Conservation (phyloP, 225 moss, liverwort and hornwort genomes). For the Takakia lepidozioides region DNA sequence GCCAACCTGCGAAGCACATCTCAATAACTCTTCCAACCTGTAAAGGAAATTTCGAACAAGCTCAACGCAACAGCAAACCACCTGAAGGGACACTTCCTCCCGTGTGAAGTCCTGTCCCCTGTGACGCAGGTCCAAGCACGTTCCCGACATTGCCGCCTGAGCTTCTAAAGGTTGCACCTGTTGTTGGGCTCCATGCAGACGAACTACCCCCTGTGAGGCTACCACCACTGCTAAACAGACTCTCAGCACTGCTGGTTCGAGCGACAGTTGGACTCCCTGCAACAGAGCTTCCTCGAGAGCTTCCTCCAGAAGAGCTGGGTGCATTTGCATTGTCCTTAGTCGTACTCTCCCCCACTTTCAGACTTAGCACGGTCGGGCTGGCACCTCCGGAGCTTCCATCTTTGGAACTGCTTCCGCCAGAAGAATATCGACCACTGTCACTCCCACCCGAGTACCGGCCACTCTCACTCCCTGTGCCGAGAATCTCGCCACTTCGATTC, state of each 20-base stretch:
- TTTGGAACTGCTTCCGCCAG: slow-evolving; percentile 3
- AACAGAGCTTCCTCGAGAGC: slow-evolving; percentile 30
- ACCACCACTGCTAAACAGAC: slow-evolving; percentile 12
- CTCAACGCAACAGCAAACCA: too few relatives aligned
- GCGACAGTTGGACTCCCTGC: slow-evolving; percentile 34
- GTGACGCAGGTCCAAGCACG: slow-evolving; percentile 30
- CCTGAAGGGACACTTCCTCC: too few relatives aligned
- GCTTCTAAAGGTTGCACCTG: slow-evolving; percentile 10
- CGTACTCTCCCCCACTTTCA: slow-evolving; percentile 14
- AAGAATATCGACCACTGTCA: slow-evolving; percentile 7
- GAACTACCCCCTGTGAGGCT: neutral
- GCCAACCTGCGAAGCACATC: too few relatives aligned
- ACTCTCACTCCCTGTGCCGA: slow-evolving; percentile 19
- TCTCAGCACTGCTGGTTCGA: slow-evolving; percentile 22
- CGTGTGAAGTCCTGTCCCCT: slow-evolving; percentile 17
- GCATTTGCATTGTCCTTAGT: slow-evolving; percentile 5
- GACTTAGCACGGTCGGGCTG: slow-evolving; percentile 7
- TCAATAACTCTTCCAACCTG: too few relatives aligned
- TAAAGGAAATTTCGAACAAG: too few relatives aligned
- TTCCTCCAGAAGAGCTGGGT: slow-evolving; percentile 8
- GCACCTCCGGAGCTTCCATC: neutral
- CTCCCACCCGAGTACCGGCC: slow-evolving; percentile 4
- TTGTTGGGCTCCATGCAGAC: slow-evolving; percentile 1
- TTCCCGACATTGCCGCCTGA: slow-evolving; percentile 40
- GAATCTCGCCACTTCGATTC: too few relatives aligned